Evolutionary conservation across 371 early-diverging fungal species (phyloP).

Genomic region (Mortierella polycephala): DNA sequence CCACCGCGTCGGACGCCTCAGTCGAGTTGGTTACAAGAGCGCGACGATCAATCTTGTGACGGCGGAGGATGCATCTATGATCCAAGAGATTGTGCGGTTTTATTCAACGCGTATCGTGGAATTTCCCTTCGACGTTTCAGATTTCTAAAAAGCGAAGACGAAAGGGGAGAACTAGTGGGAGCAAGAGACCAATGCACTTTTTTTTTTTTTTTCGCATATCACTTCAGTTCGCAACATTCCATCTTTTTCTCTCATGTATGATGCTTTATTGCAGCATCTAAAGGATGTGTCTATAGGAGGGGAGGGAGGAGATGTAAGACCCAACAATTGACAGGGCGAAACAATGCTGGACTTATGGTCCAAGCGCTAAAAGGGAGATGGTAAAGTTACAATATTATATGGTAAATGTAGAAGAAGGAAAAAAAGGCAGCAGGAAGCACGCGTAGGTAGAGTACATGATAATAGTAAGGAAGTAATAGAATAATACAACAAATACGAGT

Average conservation of each 20-base stretch:
- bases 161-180: neutral
- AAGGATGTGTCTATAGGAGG: too few species aligned
- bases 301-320: neutral
- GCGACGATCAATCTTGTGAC: constrained; percentile 99
- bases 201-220: too few species aligned
- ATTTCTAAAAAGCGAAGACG: constrained; percentile 57
- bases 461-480: neutral
- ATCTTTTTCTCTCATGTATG: too few species aligned
- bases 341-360: too few species aligned
- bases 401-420: constrained; percentile 1
- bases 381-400: neutral
- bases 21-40: constrained; percentile 99
- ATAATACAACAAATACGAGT: neutral
- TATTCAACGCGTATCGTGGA: constrained; percentile 98
- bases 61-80: constrained; percentile 91
- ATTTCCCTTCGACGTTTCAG: constrained; percentile 93
- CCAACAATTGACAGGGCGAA: neutral
- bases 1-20: constrained; percentile 99
- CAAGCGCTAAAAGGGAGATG: neutral
- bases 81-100: constrained; percentile 93
- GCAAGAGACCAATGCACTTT: too few species aligned
- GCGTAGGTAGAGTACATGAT: neutral
- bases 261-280: too few species aligned
- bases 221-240: too few species aligned
- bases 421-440: neutral